A percentile compares a stretch with the other conserved stretches of the same genome.
phyloP scores from a whole-genome alignment of 805 yeast species.

The Candida mattraensis region DNA sequence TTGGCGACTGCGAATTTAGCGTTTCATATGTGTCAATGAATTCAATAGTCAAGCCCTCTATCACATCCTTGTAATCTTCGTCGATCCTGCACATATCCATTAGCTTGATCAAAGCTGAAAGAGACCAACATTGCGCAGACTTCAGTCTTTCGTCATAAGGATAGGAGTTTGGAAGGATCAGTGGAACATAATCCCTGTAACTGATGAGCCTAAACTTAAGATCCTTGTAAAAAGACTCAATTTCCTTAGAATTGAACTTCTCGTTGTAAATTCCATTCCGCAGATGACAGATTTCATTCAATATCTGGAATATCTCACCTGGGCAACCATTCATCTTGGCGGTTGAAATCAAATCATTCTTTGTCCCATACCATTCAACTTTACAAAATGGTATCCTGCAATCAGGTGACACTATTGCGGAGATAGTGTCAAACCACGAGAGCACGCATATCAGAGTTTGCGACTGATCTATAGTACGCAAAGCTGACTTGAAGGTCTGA shows the following conservation, averaged over 20 bases:
- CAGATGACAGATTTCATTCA: conserved; percentile 44
- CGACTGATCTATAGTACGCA: conserved; percentile 48
- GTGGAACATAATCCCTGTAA: conserved; percentile 49
- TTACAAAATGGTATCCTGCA: conserved; percentile 54
- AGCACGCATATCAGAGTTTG: conserved; percentile 50
- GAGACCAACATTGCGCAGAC: conserved; percentile 59
- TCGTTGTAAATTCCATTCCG: conserved; percentile 18
- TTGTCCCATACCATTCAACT: conserved; percentile 53
- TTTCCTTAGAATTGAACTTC: conserved; percentile 3
- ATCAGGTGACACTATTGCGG: conserved; percentile 57
- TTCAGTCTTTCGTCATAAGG: conserved; percentile 43
- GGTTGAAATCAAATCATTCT: conserved; percentile 43
- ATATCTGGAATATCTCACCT: conserved; percentile 51
- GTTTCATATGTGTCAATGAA: conserved; percentile 48
- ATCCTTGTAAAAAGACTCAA: conserved; percentile 22
- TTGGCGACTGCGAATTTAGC: conserved; percentile 46
- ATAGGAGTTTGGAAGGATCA: conserved; percentile 24
- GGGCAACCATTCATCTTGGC: conserved; percentile 61
- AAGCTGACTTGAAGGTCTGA: conserved; percentile 40
- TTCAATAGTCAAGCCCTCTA: conserved; percentile 40
- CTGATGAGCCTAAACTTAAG: conserved; percentile 38
- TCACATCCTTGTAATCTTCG: conserved; percentile 23
- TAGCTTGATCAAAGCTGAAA: conserved; percentile 37
- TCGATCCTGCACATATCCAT: conserved; percentile 21
- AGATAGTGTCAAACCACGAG: conserved; percentile 60